Evolutionary conservation across 2,329 filamentous ascomycete species (phyloP), one percentile per base, ranked within the genome.

Genomic region (Hypoxylon sp.): DNA sequence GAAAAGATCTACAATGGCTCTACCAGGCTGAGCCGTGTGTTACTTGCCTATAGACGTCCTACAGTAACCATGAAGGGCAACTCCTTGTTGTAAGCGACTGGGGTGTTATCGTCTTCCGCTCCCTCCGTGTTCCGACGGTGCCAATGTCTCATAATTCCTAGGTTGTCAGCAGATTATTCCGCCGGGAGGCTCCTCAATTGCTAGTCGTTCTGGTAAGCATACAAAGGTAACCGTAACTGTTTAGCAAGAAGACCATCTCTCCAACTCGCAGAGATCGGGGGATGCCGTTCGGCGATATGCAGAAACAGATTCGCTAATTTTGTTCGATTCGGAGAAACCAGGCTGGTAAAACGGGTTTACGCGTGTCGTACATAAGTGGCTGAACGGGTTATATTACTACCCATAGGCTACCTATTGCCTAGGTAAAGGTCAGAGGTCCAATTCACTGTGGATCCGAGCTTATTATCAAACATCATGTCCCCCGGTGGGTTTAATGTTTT

Each of bases 301-400:
- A 50, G 40, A 54, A 55, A 35, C 35, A 59, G 62, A 62, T 31
- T 58, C 20, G 40, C n/a, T 48, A 54, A 63, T 59, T 49, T 49
- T 57, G 63, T 57, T 67, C 55, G 50, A 51, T 44, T 61, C 55
- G 68, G 67, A 71, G 61, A 71, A 65, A 70, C 67, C 68, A 70
- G 68, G 67, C 70, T 72, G 70, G 69, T 69, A 67, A 30, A 71
- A 63, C 53, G 22, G 49, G 22, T 42, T 66, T 49, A 48, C 40
- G 48, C 40, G 30, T 40, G 14, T 22, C 17, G 57, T 67, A 49
- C 46, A 59, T 31, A 40, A 25, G 58, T 64, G 46, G 62, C 57
- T 67, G 42, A 66, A 61, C 56, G 63, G 27, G 48, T 65, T 65
- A 68, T 58, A 69, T 66, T 61, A 53, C 48, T 27, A 51, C 31